These are phyloP conservation scores for Cnidoscolus chayamansa DNA, from an alignment of 441 rosid species.

Conservation along the genomic window DNA sequence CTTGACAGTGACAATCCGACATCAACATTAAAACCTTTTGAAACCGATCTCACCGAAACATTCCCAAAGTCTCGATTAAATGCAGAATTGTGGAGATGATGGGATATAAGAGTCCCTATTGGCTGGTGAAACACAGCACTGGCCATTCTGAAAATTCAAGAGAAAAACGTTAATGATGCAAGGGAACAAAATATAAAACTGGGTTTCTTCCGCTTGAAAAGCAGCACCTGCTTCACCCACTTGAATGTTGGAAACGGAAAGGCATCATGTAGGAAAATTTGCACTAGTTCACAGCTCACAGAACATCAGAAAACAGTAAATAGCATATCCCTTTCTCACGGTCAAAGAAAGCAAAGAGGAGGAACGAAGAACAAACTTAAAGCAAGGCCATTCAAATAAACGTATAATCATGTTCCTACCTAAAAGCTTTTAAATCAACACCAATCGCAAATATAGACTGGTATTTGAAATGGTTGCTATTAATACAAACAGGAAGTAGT, in stretches of 20 bases:
- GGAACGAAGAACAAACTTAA: not conserved
- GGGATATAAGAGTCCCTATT: slow-evolving; percentile 34
- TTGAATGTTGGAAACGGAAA: not conserved
- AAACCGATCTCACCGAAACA: slow-evolving; percentile 31
- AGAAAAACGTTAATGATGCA: slow-evolving; percentile 5
- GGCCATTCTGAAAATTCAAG: slow-evolving; percentile 52
- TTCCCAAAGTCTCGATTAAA: slow-evolving; percentile 24
- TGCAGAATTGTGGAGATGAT: slow-evolving; percentile 30
- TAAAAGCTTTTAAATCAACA: not conserved
- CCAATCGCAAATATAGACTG: slow-evolving; percentile 1
- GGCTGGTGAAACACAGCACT: slow-evolving; percentile 48
- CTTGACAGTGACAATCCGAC: slow-evolving; percentile 27
- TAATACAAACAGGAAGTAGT: not conserved
- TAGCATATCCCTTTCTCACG: slow-evolving; percentile 11
- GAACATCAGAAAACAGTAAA: not conserved
- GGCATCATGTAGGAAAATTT: slow-evolving; percentile 1
- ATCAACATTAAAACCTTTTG: slow-evolving; percentile 35
- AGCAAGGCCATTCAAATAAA: slow-evolving; percentile 10
- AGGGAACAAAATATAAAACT: slow-evolving; percentile 1
- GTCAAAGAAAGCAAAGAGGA: not conserved
- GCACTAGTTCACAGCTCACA: not conserved
- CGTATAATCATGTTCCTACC: no score
- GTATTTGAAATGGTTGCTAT: not conserved
- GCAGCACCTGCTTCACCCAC: not conserved
- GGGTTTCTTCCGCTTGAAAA: not conserved